Evolutionary conservation across 345 rosid genomes (phyloP).

Genomic region (Citrus mangshanensis): DNA sequence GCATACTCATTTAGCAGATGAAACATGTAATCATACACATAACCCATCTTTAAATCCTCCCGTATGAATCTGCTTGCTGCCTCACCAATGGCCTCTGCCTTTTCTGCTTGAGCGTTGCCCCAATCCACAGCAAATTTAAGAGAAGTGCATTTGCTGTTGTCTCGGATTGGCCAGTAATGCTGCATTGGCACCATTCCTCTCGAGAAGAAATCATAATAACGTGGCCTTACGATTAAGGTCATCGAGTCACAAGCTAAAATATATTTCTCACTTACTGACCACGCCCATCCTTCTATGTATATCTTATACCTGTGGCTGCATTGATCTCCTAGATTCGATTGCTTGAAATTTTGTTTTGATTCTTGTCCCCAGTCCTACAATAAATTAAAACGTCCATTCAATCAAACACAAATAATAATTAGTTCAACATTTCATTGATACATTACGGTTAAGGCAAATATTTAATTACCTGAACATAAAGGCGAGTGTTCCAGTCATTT

Average conservation of each 20-base stretch:
- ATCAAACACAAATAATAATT: no score
- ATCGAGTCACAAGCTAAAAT: slow-evolving; percentile 76
- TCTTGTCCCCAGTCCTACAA: slow-evolving; percentile 50
- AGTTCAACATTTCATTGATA: no score
- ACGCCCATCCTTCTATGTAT: slow-evolving; percentile 66
- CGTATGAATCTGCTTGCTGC: slow-evolving; percentile 48
- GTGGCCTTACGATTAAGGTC: slow-evolving; percentile 45
- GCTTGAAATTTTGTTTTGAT: slow-evolving; percentile 36
- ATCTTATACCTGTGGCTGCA: slow-evolving; percentile 80
- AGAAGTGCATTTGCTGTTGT: slow-evolving; percentile 44
- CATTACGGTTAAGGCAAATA: no score
- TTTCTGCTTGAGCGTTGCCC: slow-evolving; percentile 50
- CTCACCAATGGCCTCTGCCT: slow-evolving; percentile 60
- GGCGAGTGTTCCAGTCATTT: slow-evolving; percentile 30
- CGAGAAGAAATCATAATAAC: slow-evolving; percentile 54
- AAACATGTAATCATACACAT: slow-evolving; percentile 72
- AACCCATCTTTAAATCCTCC: slow-evolving; percentile 54
- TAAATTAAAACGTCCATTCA: neutral
- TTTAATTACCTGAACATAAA: slow-evolving; percentile 23
- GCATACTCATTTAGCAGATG: slow-evolving; percentile 63
- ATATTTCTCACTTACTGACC: slow-evolving; percentile 85
- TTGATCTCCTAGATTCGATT: slow-evolving; percentile 52
- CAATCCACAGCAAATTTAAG: slow-evolving; percentile 72
- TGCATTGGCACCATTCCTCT: slow-evolving; percentile 66
- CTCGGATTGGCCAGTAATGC: slow-evolving; percentile 79